These are phyloP conservation scores for Barnettozyma sucrosica DNA, from an alignment of 805 yeast species.

Conservation along the genomic window DNA sequence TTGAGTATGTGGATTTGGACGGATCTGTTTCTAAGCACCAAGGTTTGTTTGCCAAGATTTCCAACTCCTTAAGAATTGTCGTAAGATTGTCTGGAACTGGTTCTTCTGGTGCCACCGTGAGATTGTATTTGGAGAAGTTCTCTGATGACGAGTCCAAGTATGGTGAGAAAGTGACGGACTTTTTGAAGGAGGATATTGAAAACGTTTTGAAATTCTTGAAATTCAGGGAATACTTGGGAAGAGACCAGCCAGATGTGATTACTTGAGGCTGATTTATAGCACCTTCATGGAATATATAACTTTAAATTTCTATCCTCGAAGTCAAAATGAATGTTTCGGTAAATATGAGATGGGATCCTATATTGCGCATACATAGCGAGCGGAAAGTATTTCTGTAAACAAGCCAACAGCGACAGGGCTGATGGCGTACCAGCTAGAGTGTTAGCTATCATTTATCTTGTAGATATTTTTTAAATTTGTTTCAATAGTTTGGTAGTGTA, in stretches of 20 bases:
- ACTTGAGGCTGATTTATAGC: constrained; percentile 39
- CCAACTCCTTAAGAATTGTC: constrained; percentile 78
- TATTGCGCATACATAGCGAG: too few relatives aligned
- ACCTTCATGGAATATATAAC: background rate
- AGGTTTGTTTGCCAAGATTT: constrained; percentile 80
- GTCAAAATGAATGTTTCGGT: too few relatives aligned
- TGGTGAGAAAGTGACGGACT: constrained; percentile 55
- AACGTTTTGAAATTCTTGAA: constrained; percentile 62
- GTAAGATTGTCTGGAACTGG: constrained; percentile 96
- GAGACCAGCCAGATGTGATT: constrained; percentile 82
- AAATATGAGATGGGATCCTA: too few relatives aligned
- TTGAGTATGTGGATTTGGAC: constrained; percentile 89
- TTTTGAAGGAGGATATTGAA: constrained; percentile 54
- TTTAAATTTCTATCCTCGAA: too few relatives aligned
- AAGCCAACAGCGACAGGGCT: too few relatives aligned
- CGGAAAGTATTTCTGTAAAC: too few relatives aligned
- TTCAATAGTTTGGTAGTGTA: too few relatives aligned
- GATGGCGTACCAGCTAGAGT: too few relatives aligned
- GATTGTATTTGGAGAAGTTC: constrained; percentile 86
- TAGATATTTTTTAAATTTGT: too few relatives aligned
- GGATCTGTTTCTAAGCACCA: constrained; percentile 85
- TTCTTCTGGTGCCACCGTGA: constrained; percentile 93
- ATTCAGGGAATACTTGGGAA: constrained; percentile 69
- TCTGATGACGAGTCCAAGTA: constrained; percentile 51
- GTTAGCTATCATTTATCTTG: too few relatives aligned